Base-by-base conservation (phyloP, 805 yeast genomes). In the Torulaspora indica region DNA sequence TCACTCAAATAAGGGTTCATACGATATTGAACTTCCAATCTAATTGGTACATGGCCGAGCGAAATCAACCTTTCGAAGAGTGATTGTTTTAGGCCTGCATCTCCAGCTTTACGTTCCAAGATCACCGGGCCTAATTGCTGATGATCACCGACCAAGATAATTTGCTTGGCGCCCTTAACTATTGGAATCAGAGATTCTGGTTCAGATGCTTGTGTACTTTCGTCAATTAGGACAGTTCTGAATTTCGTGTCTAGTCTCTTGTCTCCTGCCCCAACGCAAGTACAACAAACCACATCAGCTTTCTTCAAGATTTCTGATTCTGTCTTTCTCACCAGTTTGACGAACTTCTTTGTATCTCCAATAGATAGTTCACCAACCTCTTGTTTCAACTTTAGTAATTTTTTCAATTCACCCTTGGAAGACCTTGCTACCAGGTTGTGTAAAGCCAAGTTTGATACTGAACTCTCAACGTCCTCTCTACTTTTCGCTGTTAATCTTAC, bases 51-150 rank as follows among this genome's bases (percentile, higher is more conserved):
- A 58, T 87, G 90, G 2, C 95, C 95, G 47, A 88, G 73, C 10
- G 81, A 71, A 29, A 90, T 82, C 47, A 90, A 70, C 54, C 98
- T 76, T 66, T 91, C 96, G 64, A 90, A 90, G 42, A 90, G 68
- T 1, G 96, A 88, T 60, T 86, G 95, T 47, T 76, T 77, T 44
- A 91, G 73, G 18, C 97, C 96, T 0, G 95, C 95, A 49, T 82
- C 82, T 13, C 83, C 88, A 2, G 95, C 96, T 54, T 76, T 75
- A 55, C 79, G 77, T 54, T 86, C 88, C 44, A 86, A 65, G 38
- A 91, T 83, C 18, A 89, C 95, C 0, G 98, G 97, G 1, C 97
- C 96, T 52, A 90, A 72, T 69, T 90, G 98, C 67, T 88, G 91
- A 66, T 91, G 97, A 64, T 90, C 98, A 58, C 98, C 98, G 30